These are phyloP conservation scores for Mucor circinelloides DNA, from an alignment of 371 early-diverging fungal genomes.

Conservation along the genomic window DNA sequence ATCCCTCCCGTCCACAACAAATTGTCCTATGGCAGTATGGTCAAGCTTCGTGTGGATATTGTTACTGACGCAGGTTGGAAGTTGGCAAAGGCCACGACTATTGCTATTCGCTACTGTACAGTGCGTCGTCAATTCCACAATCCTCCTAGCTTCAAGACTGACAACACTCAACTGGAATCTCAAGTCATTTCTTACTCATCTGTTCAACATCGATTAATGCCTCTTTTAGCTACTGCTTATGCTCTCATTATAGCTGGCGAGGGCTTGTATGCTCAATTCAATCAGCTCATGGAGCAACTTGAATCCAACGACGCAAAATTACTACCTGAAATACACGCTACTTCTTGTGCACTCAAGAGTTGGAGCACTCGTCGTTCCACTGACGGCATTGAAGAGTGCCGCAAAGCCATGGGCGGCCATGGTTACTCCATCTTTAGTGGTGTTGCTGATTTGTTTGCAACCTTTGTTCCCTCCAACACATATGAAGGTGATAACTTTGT, in stretches of 20 bases:
- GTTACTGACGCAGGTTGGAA: slow-evolving; percentile 54
- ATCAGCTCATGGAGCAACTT: slow-evolving; percentile 56
- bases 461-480: slow-evolving; percentile 63
- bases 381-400: slow-evolving; percentile 76
- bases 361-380: slow-evolving; percentile 70
- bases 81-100: slow-evolving; percentile 66
- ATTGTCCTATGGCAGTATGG: slow-evolving; percentile 80
- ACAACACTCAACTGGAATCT: slow-evolving; percentile 45
- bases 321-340: slow-evolving; percentile 80
- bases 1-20: slow-evolving; percentile 54
- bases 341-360: slow-evolving; percentile 78
- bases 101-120: slow-evolving; percentile 73
- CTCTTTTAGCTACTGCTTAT: slow-evolving; percentile 69
- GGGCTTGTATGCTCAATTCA: slow-evolving; percentile 53
- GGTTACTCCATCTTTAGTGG: slow-evolving; percentile 79
- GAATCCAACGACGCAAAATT: slow-evolving; percentile 41
- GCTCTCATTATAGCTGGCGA: slow-evolving; percentile 66
- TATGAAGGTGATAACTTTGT: slow-evolving; percentile 76
- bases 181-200: slow-evolving; percentile 78
- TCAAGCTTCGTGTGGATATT: slow-evolving; percentile 70
- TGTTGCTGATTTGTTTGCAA: slow-evolving; percentile 67
- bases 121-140: slow-evolving; percentile 72
- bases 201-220: slow-evolving; percentile 75
- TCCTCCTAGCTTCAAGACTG: slow-evolving; percentile 6
- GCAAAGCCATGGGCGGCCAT: slow-evolving; percentile 85